Conservation (phyloP, 768 basidiomycete species). For the Lentinula detonsa region DNA sequence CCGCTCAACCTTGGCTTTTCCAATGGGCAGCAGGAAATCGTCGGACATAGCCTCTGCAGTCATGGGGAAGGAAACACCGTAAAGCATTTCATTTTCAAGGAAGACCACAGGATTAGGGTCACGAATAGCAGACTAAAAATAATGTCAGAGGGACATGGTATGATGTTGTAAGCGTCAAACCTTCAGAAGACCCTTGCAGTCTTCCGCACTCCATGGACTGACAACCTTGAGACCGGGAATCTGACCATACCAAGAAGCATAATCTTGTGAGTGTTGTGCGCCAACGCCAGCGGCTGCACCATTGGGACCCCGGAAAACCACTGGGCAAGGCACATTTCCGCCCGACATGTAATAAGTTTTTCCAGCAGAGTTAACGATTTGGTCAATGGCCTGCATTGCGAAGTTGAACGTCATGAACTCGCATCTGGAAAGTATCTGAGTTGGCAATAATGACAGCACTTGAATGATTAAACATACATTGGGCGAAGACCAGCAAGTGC, state of each 20-base stretch:
- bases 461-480: slow-evolving; percentile 46
- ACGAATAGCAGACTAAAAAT: slow-evolving; percentile 79
- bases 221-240: slow-evolving; percentile 97
- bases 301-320: slow-evolving; percentile 99
- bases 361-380: slow-evolving; percentile 99
- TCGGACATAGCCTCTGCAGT: slow-evolving; percentile 92
- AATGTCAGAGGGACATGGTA: background rate
- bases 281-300: slow-evolving; percentile 96
- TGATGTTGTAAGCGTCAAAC: slow-evolving; percentile 28
- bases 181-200: slow-evolving; percentile 98
- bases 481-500: slow-evolving; percentile 93
- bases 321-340: slow-evolving; percentile 96
- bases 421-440: slow-evolving; percentile 49
- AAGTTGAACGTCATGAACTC: slow-evolving; percentile 99
- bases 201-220: slow-evolving; percentile 97
- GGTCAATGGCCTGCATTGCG: slow-evolving; percentile 99
- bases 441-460: background rate
- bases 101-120: slow-evolving; percentile 98
- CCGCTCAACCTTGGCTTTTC: slow-evolving; percentile 95
- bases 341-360: slow-evolving; percentile 99
- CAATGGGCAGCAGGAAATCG: slow-evolving; percentile 92
- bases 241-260: slow-evolving; percentile 89
- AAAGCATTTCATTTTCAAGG: slow-evolving; percentile 99
- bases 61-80: slow-evolving; percentile 97
- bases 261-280: slow-evolving; percentile 98